phyloP scores from a whole-genome alignment of 2,329 filamentous ascomycete genomes.

The Emericellopsis atlantica region DNA sequence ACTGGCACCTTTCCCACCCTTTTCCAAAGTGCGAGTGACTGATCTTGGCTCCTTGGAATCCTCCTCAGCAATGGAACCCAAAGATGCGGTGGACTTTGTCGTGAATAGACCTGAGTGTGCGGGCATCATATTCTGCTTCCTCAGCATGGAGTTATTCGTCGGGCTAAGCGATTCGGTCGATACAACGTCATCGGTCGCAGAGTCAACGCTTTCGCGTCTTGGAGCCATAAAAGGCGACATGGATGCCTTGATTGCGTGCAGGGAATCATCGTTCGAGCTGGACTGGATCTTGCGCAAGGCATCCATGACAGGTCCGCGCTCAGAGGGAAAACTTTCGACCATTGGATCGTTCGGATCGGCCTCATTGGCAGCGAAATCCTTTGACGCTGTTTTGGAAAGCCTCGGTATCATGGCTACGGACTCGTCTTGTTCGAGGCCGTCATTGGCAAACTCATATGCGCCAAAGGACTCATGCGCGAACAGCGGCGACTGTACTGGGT shows the following conservation, averaged over 20 bases:
- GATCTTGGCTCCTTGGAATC: slow-evolving; percentile 1
- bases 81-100: slow-evolving; percentile 23
- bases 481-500: slow-evolving; percentile 20
- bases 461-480: slow-evolving; percentile 35
- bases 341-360: slow-evolving; percentile 32
- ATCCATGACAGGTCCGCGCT: slow-evolving; percentile 28
- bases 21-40: neutral
- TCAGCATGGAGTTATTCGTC: slow-evolving; percentile 16
- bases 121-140: slow-evolving; percentile 16
- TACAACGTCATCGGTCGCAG: slow-evolving; percentile 19
- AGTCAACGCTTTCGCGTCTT: slow-evolving; percentile 21
- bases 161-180: slow-evolving; percentile 23
- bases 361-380: neutral
- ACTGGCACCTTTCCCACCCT: neutral
- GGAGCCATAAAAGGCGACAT: slow-evolving; percentile 21
- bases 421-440: slow-evolving; percentile 14
- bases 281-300: slow-evolving; percentile 32
- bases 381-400: slow-evolving; percentile 1
- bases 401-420: slow-evolving; percentile 1
- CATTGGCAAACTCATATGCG: slow-evolving; percentile 20
- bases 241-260: slow-evolving; percentile 20
- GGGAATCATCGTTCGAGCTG: slow-evolving; percentile 25
- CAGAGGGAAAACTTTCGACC: slow-evolving; percentile 33
- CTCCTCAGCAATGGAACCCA: slow-evolving; percentile 33
- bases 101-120: slow-evolving; percentile 20